A percentile compares a stretch with the other conserved stretches of the same genome.
phyloP scores from a whole-genome alignment of 1,284 basidiomycete species.

The Leccinum angustisporum region DNA sequence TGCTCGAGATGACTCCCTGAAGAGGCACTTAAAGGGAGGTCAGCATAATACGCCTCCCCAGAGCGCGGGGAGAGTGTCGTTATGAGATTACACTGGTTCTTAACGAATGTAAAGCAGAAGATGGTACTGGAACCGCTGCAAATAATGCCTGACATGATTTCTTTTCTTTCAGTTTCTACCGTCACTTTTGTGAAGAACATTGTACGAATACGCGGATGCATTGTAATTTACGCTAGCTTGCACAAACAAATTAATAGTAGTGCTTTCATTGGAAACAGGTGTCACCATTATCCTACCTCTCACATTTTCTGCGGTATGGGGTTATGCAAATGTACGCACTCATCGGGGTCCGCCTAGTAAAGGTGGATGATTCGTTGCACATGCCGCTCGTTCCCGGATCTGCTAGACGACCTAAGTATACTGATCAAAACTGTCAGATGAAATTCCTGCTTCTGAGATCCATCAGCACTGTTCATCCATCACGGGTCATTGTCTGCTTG shows the following conservation, averaged over 20 bases:
- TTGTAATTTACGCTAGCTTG: background rate
- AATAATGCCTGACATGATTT: background rate
- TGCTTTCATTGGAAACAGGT: background rate
- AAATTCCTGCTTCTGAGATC: background rate
- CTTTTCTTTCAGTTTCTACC: background rate
- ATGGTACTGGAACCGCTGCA: background rate
- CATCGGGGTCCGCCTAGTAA: background rate
- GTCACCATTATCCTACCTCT: background rate
- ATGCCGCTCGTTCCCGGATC: background rate
- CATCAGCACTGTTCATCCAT: background rate
- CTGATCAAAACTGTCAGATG: background rate
- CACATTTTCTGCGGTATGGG: background rate
- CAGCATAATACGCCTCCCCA: conserved; percentile 7
- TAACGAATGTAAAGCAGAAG: background rate
- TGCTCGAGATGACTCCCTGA: conserved; percentile 31
- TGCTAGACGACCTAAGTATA: background rate
- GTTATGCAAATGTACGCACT: background rate
- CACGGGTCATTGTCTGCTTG: background rate
- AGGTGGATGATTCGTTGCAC: background rate
- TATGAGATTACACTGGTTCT: background rate
- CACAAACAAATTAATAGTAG: background rate
- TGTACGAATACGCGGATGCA: background rate
- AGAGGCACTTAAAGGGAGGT: conserved; percentile 20
- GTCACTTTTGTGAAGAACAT: background rate
- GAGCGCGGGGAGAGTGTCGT: background rate